phyloP scores from a whole-genome alignment of 2,329 filamentous ascomycete species.

The Aspergillus carbonarius region DNA sequence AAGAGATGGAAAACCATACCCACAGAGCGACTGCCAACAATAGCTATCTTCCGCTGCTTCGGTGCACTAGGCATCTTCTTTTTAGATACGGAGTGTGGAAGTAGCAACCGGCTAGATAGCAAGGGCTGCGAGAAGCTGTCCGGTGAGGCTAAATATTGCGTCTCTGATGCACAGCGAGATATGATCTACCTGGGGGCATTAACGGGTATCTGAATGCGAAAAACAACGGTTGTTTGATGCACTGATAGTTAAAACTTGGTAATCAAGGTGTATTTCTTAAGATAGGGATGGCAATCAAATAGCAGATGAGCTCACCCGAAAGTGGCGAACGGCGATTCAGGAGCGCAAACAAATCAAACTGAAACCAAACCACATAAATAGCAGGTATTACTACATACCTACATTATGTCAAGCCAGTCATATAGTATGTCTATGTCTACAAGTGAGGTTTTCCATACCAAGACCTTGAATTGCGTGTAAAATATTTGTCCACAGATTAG shows the following conservation, averaged over 20 bases:
- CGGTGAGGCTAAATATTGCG: not conserved
- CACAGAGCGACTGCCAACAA: conserved; percentile 91
- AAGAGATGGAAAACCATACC: conserved; percentile 53
- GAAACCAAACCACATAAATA: not conserved
- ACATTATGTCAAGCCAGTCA: not conserved
- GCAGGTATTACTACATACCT: not conserved
- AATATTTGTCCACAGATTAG: not conserved
- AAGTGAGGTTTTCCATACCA: not conserved
- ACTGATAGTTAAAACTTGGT: not conserved
- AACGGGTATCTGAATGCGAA: not conserved
- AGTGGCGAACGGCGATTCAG: conserved; percentile 18
- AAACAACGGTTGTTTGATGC: not conserved
- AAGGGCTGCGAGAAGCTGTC: not conserved
- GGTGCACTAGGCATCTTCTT: conserved; percentile 64
- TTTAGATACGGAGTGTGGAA: not conserved
- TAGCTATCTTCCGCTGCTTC: conserved; percentile 93
- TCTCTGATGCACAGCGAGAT: not conserved
- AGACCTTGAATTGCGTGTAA: not conserved
- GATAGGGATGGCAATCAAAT: conserved; percentile 3
- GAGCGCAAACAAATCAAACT: conserved; percentile 21
- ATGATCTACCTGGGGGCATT: not conserved
- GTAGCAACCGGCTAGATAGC: not conserved
- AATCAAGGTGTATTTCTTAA: not conserved
- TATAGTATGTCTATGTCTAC: not conserved
- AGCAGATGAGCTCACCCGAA: conserved; percentile 10